Conservation (phyloP, 352 stramenopile species). For the Globisporangium takayamanum region DNA sequence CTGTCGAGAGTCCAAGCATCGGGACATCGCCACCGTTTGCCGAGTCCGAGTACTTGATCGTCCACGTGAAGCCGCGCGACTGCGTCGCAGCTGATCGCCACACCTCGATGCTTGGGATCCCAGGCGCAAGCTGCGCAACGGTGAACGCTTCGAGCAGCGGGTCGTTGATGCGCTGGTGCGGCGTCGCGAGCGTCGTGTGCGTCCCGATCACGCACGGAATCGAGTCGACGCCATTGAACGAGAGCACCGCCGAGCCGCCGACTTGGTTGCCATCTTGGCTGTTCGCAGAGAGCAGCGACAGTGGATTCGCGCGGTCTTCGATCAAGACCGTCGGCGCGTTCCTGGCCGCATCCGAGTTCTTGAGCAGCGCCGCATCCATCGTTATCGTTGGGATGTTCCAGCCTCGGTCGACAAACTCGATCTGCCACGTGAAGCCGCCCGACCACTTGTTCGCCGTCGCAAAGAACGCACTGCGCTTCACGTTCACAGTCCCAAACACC, state of each 20-base stretch:
- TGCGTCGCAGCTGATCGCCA: slow-evolving; percentile 58
- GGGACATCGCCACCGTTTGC: slow-evolving; percentile 82
- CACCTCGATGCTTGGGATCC: slow-evolving; percentile 41
- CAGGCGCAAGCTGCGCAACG: slow-evolving; percentile 21
- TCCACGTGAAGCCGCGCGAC: slow-evolving; percentile 75
- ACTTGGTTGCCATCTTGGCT: slow-evolving; percentile 91
- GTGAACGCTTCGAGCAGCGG: slow-evolving; percentile 37
- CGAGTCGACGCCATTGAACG: slow-evolving; percentile 32
- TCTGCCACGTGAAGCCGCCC: slow-evolving; percentile 91
- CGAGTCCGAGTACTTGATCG: slow-evolving; percentile 54
- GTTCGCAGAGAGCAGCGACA: slow-evolving; percentile 48
- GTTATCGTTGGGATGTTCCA: slow-evolving; percentile 85
- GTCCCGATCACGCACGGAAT: slow-evolving; percentile 33
- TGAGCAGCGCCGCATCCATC: slow-evolving; percentile 16
- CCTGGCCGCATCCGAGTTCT: slow-evolving; percentile 19
- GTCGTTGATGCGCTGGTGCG: slow-evolving; percentile 28
- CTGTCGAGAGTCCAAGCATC: slow-evolving; percentile 31
- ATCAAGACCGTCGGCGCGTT: slow-evolving; percentile 22
- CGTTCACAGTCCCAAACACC: slow-evolving; percentile 83
- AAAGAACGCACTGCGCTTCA: slow-evolving; percentile 80
- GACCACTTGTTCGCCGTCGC: slow-evolving; percentile 87
- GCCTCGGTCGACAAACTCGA: slow-evolving; percentile 85
- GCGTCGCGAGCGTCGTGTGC: slow-evolving; percentile 24
- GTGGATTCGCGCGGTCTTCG: slow-evolving; percentile 34
- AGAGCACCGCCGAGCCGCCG: slow-evolving; percentile 66